These are phyloP conservation scores for Luffa aegyptiaca DNA, from an alignment of 306 rosid species.

Conservation along the genomic window DNA sequence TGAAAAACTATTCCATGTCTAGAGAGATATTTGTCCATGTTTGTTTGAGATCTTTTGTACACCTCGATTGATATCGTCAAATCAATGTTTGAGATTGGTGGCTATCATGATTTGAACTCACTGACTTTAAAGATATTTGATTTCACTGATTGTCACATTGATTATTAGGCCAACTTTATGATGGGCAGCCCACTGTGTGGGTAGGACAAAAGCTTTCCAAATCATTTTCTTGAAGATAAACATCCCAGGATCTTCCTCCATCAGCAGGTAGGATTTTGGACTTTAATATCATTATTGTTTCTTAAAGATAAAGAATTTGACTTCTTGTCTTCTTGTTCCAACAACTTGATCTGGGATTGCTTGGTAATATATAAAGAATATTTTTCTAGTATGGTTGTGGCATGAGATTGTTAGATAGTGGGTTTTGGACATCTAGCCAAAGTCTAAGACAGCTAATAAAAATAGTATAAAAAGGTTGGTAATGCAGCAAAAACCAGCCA, in stretches of 20 bases:
- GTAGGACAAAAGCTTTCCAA: neutral
- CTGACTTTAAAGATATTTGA: neutral
- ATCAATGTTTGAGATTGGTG: neutral
- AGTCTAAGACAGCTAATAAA: neutral
- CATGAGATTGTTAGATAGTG: neutral
- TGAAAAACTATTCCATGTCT: neutral
- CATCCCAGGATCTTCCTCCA: slow-evolving; percentile 1
- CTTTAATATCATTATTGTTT: neutral
- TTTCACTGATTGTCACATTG: neutral
- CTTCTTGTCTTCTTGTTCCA: neutral
- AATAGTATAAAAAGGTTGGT: neutral
- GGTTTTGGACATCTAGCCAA: neutral
- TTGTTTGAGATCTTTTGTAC: neutral
- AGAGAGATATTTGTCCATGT: neutral
- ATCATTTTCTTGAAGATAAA: slow-evolving; percentile 5
- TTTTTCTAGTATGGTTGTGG: neutral
- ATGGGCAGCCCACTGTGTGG: neutral
- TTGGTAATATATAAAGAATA: neutral
- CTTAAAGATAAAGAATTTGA: neutral
- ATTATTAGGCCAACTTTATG: neutral
- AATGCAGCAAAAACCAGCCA: neutral
- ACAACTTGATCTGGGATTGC: neutral
- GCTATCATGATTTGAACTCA: neutral
- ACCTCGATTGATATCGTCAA: neutral
- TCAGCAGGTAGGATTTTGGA: slow-evolving; percentile 6